phyloP scores from a whole-genome alignment of 768 basidiomycete genomes.

The Auricularia sp. region DNA sequence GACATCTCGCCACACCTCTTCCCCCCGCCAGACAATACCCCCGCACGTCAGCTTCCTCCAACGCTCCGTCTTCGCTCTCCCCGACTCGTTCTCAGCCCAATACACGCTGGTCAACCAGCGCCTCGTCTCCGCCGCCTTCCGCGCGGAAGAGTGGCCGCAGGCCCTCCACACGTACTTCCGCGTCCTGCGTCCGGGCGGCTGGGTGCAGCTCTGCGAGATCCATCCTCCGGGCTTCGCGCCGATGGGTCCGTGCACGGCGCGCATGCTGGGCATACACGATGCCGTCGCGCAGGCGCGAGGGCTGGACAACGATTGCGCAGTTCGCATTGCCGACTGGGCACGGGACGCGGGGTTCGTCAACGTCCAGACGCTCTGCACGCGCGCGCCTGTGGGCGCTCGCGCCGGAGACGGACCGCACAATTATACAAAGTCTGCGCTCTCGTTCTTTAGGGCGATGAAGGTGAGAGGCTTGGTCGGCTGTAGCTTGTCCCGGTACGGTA shows the following conservation, averaged over 20 bases:
- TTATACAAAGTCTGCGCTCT: neutral
- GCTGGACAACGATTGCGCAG: neutral
- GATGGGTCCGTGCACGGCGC: neutral
- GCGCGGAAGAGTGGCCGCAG: slow-evolving; percentile 2
- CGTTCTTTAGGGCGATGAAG: neutral
- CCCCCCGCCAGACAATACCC: neutral
- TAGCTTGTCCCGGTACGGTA: neutral
- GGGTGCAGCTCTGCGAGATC: slow-evolving; percentile 8
- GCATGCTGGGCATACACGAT: neutral
- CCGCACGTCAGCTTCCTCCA: neutral
- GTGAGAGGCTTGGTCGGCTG: neutral
- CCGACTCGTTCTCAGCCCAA: slow-evolving; percentile 3
- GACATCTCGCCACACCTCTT: neutral
- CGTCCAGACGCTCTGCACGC: neutral
- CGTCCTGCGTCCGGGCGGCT: slow-evolving; percentile 9
- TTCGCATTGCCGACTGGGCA: neutral
- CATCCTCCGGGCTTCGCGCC: too few relatives aligned
- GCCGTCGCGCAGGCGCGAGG: neutral
- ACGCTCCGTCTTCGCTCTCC: neutral
- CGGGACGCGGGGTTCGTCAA: neutral
- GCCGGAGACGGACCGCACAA: neutral
- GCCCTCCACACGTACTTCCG: slow-evolving; percentile 5
- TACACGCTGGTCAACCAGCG: slow-evolving; percentile 11
- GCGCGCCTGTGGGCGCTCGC: neutral
- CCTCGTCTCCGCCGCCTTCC: slow-evolving; percentile 4